phyloP scores from a whole-genome alignment of 2,329 filamentous ascomycete species.

The Cordyceps cateniannulata region DNA sequence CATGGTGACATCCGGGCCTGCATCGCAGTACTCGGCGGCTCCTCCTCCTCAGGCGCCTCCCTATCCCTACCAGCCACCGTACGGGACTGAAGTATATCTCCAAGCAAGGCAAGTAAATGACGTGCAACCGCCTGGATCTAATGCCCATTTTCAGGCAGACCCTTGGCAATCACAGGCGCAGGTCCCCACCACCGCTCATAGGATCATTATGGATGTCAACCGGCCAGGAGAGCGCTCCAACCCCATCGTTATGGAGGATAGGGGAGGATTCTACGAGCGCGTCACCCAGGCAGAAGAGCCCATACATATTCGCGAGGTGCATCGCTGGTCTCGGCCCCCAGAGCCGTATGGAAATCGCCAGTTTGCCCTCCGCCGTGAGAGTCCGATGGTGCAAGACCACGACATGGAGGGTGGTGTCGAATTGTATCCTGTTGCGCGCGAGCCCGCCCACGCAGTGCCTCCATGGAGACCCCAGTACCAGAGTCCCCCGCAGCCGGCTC shows the following conservation, averaged over 20 bases:
- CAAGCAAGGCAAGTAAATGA: conserved; percentile 4
- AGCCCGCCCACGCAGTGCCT: background rate
- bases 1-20: background rate
- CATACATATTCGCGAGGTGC: conserved; percentile 14
- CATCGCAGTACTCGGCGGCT: background rate
- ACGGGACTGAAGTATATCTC: background rate
- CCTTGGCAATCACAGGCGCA: conserved; percentile 13
- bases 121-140: background rate
- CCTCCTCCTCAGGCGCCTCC: background rate
- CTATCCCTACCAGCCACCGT: background rate
- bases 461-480: conserved; percentile 2
- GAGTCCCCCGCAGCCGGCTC: background rate
- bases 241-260: conserved; percentile 34
- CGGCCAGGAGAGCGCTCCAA: conserved; percentile 26
- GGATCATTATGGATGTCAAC: conserved; percentile 25
- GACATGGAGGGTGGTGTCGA: conserved; percentile 8
- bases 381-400: conserved; percentile 6
- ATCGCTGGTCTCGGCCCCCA: conserved; percentile 4
- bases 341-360: conserved; percentile 2
- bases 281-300: conserved; percentile 18
- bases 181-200: conserved; percentile 19
- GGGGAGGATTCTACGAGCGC: conserved; percentile 31
- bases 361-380: background rate
- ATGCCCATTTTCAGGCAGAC: background rate
- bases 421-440: background rate